Conservation (phyloP, 2,329 filamentous ascomycete species). For the Ascochyta viciae-villosae region DNA sequence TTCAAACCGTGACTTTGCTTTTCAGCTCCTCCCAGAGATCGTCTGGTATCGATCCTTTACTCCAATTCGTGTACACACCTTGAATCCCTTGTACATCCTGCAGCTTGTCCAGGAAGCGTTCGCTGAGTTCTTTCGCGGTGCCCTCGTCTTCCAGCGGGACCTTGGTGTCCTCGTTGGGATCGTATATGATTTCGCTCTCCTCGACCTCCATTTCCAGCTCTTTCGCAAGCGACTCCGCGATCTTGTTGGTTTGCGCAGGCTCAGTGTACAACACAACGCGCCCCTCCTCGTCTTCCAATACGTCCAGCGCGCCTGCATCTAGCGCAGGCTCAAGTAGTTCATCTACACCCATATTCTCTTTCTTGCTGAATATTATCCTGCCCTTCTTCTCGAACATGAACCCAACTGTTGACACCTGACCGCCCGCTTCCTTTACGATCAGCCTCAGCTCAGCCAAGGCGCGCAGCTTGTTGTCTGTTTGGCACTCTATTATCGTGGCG, state of each 20-base stretch:
- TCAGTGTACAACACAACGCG: constrained; percentile 75
- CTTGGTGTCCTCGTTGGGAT: constrained; percentile 80
- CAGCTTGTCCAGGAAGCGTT: constrained; percentile 64
- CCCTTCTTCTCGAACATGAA: constrained; percentile 89
- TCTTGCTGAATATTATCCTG: constrained; percentile 71
- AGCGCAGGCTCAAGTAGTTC: constrained; percentile 82
- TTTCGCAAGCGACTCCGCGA: constrained; percentile 69
- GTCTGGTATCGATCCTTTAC: constrained; percentile 50
- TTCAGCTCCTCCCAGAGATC: constrained; percentile 50
- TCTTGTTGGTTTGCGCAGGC: constrained; percentile 68
- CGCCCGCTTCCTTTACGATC: constrained; percentile 75
- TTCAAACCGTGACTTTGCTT: constrained; percentile 46
- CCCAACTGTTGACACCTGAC: constrained; percentile 73
- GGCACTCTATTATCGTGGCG: constrained; percentile 82
- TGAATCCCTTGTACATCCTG: constrained; percentile 79
- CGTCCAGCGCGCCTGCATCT: constrained; percentile 81
- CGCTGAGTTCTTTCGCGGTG: constrained; percentile 62
- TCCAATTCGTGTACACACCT: constrained; percentile 76
- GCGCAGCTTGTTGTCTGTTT: constrained; percentile 81
- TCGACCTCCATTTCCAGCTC: constrained; percentile 71
- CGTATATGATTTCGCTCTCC: constrained; percentile 83
- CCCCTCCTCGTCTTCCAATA: constrained; percentile 72
- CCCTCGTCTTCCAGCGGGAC: constrained; percentile 67
- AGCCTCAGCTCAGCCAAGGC: constrained; percentile 75
- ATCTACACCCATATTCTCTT: constrained; percentile 64